Evolutionary conservation across 139 green algal species (phyloP).

Genomic region (Coelastrella sp.): DNA sequence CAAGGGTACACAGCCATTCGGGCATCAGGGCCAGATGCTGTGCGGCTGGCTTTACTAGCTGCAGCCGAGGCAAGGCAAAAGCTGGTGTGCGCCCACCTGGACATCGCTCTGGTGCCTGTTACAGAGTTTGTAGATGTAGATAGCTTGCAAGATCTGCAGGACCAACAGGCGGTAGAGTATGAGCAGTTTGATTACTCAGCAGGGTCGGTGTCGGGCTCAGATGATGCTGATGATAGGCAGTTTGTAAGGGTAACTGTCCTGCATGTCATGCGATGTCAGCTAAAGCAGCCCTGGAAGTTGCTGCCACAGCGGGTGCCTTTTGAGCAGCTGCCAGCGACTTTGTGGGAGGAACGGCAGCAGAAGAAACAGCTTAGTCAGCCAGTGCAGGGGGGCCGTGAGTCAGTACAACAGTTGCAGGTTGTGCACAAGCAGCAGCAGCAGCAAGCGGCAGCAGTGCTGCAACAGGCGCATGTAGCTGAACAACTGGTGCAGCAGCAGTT

Average conservation of each 20-base stretch:
- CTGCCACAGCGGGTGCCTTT: slow-evolving; percentile 15
- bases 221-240: not conserved
- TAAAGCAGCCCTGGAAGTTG: slow-evolving; percentile 31
- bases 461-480: not conserved
- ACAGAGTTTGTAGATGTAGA: slow-evolving; percentile 29
- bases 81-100: slow-evolving; percentile 25
- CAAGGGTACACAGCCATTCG: slow-evolving; percentile 26
- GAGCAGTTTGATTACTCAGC: not conserved
- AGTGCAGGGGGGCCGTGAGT: not conserved
- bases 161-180: not conserved
- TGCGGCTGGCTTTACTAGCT: slow-evolving; percentile 6
- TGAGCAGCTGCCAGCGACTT: slow-evolving; percentile 6
- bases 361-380: not conserved
- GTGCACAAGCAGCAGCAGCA: not conserved
- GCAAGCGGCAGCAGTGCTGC: not conserved
- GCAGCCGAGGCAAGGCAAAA: not conserved
- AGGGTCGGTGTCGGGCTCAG: not conserved
- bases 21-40: slow-evolving; percentile 38
- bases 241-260: slow-evolving; percentile 25
- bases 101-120: slow-evolving; percentile 29
- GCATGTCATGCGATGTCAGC: slow-evolving; percentile 43
- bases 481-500: no score
- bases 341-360: not conserved
- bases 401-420: not conserved
- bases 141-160: not conserved